Percentiles rank a stretch among this genome's conserved stretches.
Conservation (phyloP, 306 rosid genomes). For the Quercus parvula region DNA sequence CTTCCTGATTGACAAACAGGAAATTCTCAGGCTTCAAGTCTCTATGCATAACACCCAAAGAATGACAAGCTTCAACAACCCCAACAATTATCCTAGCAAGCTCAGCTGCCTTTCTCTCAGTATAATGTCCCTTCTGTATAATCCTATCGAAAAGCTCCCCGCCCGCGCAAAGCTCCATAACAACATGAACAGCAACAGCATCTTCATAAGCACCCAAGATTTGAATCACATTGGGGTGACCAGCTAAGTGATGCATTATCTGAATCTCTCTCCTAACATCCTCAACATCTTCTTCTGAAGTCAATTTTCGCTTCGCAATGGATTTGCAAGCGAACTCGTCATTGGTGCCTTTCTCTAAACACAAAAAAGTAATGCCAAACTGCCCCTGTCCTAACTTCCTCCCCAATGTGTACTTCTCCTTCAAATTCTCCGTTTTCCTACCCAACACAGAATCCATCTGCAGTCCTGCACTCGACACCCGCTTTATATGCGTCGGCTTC, state of each 20-base stretch:
- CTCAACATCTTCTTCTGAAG: slow-evolving; percentile 82
- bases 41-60: slow-evolving; percentile 94
- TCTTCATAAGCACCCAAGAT: slow-evolving; percentile 79
- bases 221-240: slow-evolving; percentile 84
- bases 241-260: slow-evolving; percentile 94
- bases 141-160: slow-evolving; percentile 93
- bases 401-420: slow-evolving; percentile 69
- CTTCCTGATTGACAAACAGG: slow-evolving; percentile 61
- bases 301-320: slow-evolving; percentile 77
- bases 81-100: slow-evolving; percentile 74
- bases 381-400: slow-evolving; percentile 92
- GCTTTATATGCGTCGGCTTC: slow-evolving; percentile 59
- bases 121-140: slow-evolving; percentile 84
- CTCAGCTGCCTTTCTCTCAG: slow-evolving; percentile 79
- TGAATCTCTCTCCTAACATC: slow-evolving; percentile 93
- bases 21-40: slow-evolving; percentile 96
- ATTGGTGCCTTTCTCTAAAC: slow-evolving; percentile 54
- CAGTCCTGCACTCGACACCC: slow-evolving; percentile 63
- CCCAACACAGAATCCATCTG: slow-evolving; percentile 76
- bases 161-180: slow-evolving; percentile 92
- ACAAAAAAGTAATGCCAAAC: slow-evolving; percentile 78
- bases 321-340: slow-evolving; percentile 82
- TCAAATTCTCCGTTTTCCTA: slow-evolving; percentile 63
- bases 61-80: slow-evolving; percentile 80
- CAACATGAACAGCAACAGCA: slow-evolving; percentile 80